These are phyloP conservation scores for Selaginella tamariscina DNA, from an alignment of 75 land plant species.

Conservation along the genomic window DNA sequence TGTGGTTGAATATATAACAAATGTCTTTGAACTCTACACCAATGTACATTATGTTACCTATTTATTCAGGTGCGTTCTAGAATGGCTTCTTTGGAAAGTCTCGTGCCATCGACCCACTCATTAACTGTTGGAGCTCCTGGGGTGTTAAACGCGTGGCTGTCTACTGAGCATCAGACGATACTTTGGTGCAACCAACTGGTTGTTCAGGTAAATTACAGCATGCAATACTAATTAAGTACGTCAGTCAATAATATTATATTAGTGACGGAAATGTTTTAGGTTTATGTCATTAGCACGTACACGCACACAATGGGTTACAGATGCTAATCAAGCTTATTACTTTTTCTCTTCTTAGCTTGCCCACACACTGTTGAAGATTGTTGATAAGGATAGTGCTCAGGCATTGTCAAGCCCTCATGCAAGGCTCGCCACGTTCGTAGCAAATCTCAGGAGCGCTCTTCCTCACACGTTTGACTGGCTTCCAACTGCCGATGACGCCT, in stretches of 20 bases:
- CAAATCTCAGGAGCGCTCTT: constrained; percentile 72
- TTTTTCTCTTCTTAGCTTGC: constrained; percentile 44
- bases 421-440: constrained; percentile 57
- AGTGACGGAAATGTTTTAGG: not conserved
- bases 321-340: too few species aligned
- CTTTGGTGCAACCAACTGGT: constrained; percentile 97
- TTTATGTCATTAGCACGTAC: too few species aligned
- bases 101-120: constrained; percentile 83
- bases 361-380: constrained; percentile 70
- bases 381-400: constrained; percentile 57
- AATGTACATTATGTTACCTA: not conserved
- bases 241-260: too few species aligned
- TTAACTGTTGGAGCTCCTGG: constrained; percentile 68
- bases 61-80: constrained; percentile 58
- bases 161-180: constrained; percentile 90
- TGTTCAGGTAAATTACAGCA: constrained; percentile 48
- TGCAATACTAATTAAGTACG: too few species aligned
- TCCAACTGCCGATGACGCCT: constrained; percentile 14
- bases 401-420: constrained; percentile 40
- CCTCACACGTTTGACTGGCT: constrained; percentile 63
- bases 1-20: too few species aligned
- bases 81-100: constrained; percentile 80
- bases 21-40: not conserved
- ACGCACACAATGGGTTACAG: too few species aligned
- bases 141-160: constrained; percentile 90